Percentiles rank a stretch among this genome's conserved stretches.
These are phyloP conservation scores for Geotrichum histeridarum DNA, from an alignment of 1,139 yeast species.

Conservation along the genomic window DNA sequence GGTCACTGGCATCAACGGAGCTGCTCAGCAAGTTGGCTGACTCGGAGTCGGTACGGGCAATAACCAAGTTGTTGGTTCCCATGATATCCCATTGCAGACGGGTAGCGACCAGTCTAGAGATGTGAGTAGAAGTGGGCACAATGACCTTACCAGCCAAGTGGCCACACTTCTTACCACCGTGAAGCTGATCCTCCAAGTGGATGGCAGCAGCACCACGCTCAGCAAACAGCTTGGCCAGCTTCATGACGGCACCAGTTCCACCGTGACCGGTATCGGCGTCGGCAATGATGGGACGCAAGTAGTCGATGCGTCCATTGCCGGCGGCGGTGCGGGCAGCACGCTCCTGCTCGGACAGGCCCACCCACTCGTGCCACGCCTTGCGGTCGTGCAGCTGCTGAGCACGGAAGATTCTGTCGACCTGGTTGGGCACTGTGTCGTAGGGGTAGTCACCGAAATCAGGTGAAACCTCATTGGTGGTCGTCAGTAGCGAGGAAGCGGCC, in stretches of 20 bases:
- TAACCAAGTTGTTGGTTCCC: slow-evolving; percentile 54
- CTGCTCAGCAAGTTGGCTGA: slow-evolving; percentile 53
- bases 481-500: slow-evolving; percentile 52
- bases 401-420: slow-evolving; percentile 54
- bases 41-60: slow-evolving; percentile 60
- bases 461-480: slow-evolving; percentile 55
- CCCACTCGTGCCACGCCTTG: slow-evolving; percentile 47
- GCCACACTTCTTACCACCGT: slow-evolving; percentile 64
- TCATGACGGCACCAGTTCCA: slow-evolving; percentile 60
- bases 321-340: slow-evolving; percentile 26
- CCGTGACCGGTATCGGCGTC: slow-evolving; percentile 70
- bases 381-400: slow-evolving; percentile 57
- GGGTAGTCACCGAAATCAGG: slow-evolving; percentile 64
- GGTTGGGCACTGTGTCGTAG: slow-evolving; percentile 62
- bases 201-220: slow-evolving; percentile 64
- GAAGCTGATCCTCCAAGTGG: slow-evolving; percentile 59
- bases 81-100: slow-evolving; percentile 62
- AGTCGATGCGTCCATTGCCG: slow-evolving; percentile 42
- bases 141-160: slow-evolving; percentile 59
- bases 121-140: slow-evolving; percentile 57
- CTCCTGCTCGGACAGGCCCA: slow-evolving; percentile 35
- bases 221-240: slow-evolving; percentile 57
- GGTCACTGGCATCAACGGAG: slow-evolving; percentile 53
- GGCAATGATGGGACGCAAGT: slow-evolving; percentile 58
- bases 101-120: slow-evolving; percentile 53